Percentiles rank a stretch among this genome's conserved stretches.
Conservation (phyloP, 495 filamentous ascomycete species). For the Penicillium crystallinum region DNA sequence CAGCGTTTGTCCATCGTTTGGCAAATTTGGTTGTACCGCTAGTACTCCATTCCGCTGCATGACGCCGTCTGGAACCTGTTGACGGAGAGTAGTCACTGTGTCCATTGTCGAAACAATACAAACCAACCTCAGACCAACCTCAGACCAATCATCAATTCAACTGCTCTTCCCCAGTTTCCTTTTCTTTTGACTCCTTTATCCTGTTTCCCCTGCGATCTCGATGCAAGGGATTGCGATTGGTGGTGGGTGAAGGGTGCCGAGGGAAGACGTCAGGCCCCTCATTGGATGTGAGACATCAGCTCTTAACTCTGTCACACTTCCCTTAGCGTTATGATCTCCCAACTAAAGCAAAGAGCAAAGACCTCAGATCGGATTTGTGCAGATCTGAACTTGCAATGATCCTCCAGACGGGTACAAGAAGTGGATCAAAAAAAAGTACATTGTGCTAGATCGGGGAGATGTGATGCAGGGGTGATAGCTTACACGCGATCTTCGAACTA, state of each 20-base stretch:
- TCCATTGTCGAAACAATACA: not conserved
- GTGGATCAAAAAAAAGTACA: constrained; percentile 13
- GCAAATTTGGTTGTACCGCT: too few species aligned
- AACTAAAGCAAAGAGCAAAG: not conserved
- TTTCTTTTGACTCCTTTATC: not conserved
- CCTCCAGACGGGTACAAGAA: constrained; percentile 12
- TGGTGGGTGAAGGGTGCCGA: constrained; percentile 2
- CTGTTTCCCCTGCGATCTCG: not conserved
- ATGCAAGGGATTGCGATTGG: not conserved
- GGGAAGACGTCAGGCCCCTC: constrained; percentile 10
- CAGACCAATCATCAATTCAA: not conserved
- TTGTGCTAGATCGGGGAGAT: not conserved
- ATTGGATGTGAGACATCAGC: constrained; percentile 23
- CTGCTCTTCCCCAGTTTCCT: not conserved
- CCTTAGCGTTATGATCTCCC: not conserved
- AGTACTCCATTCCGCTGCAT: too few species aligned
- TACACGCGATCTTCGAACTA: not conserved
- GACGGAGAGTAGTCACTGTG: too few species aligned
- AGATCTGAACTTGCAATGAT: constrained; percentile 18
- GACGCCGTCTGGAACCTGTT: too few species aligned
- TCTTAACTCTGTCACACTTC: not conserved
- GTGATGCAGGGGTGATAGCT: not conserved
- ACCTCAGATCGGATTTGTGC: constrained; percentile 6
- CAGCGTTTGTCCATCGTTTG: constrained; percentile 12
- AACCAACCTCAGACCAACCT: too few species aligned